Evolutionary conservation across 2,329 filamentous ascomycete genomes (phyloP), one percentile per base, ranked within the genome.

Genomic region (Diaporthe nobilis): DNA sequence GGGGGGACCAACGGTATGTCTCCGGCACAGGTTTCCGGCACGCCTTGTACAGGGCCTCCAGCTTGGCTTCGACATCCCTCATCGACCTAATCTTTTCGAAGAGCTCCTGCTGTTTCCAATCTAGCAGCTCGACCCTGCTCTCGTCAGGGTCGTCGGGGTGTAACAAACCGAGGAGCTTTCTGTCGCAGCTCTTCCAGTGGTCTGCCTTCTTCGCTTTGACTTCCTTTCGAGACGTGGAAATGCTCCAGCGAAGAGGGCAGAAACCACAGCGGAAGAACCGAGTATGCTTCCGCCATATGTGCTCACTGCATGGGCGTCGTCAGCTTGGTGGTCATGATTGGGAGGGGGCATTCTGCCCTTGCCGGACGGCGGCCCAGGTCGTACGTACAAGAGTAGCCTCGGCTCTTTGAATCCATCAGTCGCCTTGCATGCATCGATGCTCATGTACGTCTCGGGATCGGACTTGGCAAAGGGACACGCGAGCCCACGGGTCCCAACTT

Each of bases 381-480:
- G 44, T 15, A 42, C 65, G n/a, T 28, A 70, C 65, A 13, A 22
- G 15, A 70, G 49, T 9, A 25, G 22, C 15, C 65, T 70, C 22
- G 22, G n/a, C 49, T 55, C 34, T 1, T 55, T 70, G 49, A 70
- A 70, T 4, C 65, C 65, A 20, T 55, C 65, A 17, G 2, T 20
- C 4, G n/a, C 0, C 65, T 13, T 70, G 65, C 65, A 70, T 4
- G 22, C 34, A 1, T n/a, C 34, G 8, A 42, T 42, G 2, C 1
- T 55, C 65, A 55, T 42, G 15, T 55, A 53, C 31, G 7, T 9
- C 2, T 28, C 47, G 15, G 47, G 65, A 0, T 28, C 31, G 6
- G 34, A 70, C 9, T 55, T 55, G n/a, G 65, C 65, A 70, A 70
- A 70, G 6, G 65, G 65, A 49, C 65, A 70, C n/a, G 65, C 49